phyloP scores from a whole-genome alignment of 2,329 filamentous ascomycete genomes.

The Fusarium musae region DNA sequence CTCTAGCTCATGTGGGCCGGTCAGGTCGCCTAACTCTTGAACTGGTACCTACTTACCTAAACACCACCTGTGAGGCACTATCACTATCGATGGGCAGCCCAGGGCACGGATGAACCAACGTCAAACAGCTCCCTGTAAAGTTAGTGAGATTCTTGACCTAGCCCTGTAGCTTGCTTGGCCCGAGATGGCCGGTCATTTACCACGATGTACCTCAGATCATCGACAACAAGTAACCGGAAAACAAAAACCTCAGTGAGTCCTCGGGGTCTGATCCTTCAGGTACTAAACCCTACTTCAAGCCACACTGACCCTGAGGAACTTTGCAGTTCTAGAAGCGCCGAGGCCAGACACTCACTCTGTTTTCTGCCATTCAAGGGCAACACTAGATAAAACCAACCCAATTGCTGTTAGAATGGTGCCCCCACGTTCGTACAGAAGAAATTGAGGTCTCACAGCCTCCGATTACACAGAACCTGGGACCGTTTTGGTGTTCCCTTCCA shows the following conservation, averaged over 20 bases:
- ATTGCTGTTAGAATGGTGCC: background rate
- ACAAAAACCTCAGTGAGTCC: background rate
- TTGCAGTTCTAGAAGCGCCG: conserved; percentile 32
- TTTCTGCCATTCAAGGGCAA: conserved; percentile 12
- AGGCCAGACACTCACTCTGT: conserved; percentile 4
- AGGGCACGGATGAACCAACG: conserved; percentile 27
- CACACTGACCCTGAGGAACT: conserved; percentile 29
- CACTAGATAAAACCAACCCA: background rate
- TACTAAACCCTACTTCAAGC: conserved; percentile 36
- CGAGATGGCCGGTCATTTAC: conserved; percentile 2
- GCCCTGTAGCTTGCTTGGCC: background rate
- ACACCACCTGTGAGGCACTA: background rate
- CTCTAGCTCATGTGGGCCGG: conserved; percentile 38
- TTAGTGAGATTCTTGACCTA: conserved; percentile 4
- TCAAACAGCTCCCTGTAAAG: conserved; percentile 25
- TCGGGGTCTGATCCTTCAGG: conserved; percentile 16
- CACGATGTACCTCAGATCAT: background rate
- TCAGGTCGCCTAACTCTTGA: background rate
- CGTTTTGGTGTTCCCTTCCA: conserved; percentile 11
- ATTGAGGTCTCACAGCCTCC: conserved; percentile 8
- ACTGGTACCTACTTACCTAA: background rate
- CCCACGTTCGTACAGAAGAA: conserved; percentile 6
- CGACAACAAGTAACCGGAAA: background rate
- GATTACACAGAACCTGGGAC: background rate
- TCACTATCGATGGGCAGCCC: conserved; percentile 9